These are phyloP conservation scores for Nicotiana sylvestris DNA, from an alignment of 257 asterid species.

Conservation along the genomic window DNA sequence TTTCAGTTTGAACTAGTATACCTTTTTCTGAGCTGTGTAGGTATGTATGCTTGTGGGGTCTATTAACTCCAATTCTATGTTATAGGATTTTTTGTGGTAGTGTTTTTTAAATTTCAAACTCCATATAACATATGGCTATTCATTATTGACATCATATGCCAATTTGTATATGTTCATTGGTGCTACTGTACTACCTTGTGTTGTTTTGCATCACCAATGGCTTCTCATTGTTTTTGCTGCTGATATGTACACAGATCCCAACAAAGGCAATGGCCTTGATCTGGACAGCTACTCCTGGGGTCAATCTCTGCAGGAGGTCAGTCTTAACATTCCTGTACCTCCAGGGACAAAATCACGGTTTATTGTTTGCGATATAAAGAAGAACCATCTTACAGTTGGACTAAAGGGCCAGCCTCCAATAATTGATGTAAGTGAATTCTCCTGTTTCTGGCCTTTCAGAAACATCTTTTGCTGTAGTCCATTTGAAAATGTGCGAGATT, in stretches of 20 bases:
- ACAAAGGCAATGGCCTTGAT: slow-evolving; percentile 67
- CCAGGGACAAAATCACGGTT: slow-evolving; percentile 40
- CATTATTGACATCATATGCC: background rate
- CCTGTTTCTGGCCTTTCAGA: background rate
- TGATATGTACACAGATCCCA: slow-evolving; percentile 38
- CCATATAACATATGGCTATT: background rate
- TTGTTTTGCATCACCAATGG: background rate
- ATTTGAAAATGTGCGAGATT: background rate
- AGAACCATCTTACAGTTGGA: slow-evolving; percentile 31
- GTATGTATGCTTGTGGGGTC: background rate
- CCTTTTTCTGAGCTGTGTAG: background rate
- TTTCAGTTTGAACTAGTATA: background rate
- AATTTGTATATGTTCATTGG: background rate
- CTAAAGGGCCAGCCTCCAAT: slow-evolving; percentile 40
- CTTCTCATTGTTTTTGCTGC: background rate
- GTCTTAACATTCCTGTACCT: slow-evolving; percentile 51
- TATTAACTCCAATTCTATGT: background rate
- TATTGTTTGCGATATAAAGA: slow-evolving; percentile 28
- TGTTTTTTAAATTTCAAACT: background rate
- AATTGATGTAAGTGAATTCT: slow-evolving; percentile 23
- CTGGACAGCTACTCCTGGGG: slow-evolving; percentile 66
- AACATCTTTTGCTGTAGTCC: background rate
- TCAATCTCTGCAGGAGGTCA: slow-evolving; percentile 70
- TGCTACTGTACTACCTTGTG: background rate
- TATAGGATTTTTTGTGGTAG: background rate